Evolutionary conservation across 257 asterid species (phyloP).

Genomic region (Striga asiatica): DNA sequence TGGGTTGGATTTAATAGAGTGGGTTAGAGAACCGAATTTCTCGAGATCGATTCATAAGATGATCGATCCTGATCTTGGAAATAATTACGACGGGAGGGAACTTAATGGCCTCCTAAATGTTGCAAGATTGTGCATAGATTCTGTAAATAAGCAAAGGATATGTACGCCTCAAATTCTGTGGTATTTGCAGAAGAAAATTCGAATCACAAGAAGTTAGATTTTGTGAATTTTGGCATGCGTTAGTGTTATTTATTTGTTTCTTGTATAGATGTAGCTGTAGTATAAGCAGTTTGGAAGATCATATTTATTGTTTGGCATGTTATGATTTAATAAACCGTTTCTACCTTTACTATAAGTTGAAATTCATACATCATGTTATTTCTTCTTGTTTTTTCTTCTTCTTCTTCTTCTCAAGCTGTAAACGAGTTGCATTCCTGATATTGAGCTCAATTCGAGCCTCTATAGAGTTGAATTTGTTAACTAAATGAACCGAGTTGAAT

Average conservation of each 20-base stretch:
- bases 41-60: constrained; percentile 52
- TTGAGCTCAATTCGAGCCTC: too few species aligned
- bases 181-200: constrained; percentile 65
- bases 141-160: constrained; percentile 33
- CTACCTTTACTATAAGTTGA: too few species aligned
- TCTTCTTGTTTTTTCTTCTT: too few species aligned
- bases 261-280: too few species aligned
- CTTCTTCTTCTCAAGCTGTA: too few species aligned
- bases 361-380: too few species aligned
- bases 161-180: constrained; percentile 50
- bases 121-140: constrained; percentile 64
- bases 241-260: not conserved
- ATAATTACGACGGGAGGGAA: constrained; percentile 49
- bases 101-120: constrained; percentile 52
- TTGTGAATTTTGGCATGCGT: not conserved
- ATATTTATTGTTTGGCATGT: too few species aligned
- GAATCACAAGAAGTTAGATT: constrained; percentile 6
- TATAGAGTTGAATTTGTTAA: too few species aligned
- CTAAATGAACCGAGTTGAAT: too few species aligned
- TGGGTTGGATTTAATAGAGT: constrained; percentile 47
- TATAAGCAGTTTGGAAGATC: too few species aligned
- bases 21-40: constrained; percentile 56
- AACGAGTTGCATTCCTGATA: too few species aligned
- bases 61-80: constrained; percentile 87
- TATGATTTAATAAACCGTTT: too few species aligned